Base-by-base conservation (phyloP, 805 yeast species). In the Pichia paraexigua region DNA sequence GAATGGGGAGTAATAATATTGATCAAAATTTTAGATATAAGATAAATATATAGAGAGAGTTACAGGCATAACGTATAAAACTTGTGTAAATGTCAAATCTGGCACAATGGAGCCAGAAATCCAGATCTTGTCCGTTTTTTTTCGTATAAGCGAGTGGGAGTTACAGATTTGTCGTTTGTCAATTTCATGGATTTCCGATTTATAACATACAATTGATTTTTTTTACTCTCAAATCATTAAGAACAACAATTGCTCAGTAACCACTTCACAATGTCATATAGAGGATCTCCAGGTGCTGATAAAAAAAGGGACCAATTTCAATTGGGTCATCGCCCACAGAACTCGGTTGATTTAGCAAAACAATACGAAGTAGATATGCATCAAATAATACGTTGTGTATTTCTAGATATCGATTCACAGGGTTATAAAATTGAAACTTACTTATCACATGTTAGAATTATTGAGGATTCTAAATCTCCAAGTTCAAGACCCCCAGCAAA, bases 401-500 rank as follows among this genome's bases (percentile, higher is more conserved):
- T 82, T 61, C 63, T 75, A 15, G 75, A 71, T 45, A 62, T 65
- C 21, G 80, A 73, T 51, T 60, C 66, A 13, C 70, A 71, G 32
- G 75, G 76, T 10, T 64, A 63, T 20, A 68, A 74, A 21, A 65
- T 73, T 12, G 85, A 80, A 47, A 76, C 76, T 25, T 89, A 89
- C 64, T 77, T 85, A 50, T 82, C 94, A 0, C 97, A 89, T 64
- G 82, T 86, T 17, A 69, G 85, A 49, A 76, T 88, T 37, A 75
- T 81, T 43, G 97, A 89, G 62, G 94, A 82, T 65, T 75, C 89
- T 0, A 78, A 77, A 53, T 83, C 75, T 56, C 89, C 94, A 5
- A 76, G 82, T 28, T 62, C 75, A 0, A 77, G 85, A 32, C 96
- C 96, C 0, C 87, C 94, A 0, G 64, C 75, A 1, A 68, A 68